A percentile compares a stretch with the other conserved stretches of the same genome.
phyloP scores from a whole-genome alignment of 768 basidiomycete genomes.

The Hericium rajendrae region DNA sequence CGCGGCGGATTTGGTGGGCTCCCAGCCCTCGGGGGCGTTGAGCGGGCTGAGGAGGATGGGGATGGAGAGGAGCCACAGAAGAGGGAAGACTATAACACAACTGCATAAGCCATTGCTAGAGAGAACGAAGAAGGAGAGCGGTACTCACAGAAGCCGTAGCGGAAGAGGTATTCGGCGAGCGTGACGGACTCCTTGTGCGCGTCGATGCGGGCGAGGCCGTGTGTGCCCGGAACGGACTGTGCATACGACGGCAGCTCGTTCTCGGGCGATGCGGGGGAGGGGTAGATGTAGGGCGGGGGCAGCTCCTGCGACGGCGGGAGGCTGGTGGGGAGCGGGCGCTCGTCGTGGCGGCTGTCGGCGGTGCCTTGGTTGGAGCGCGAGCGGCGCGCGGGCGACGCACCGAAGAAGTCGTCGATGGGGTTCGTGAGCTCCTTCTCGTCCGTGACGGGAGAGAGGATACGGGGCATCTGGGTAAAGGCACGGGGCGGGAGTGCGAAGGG shows the following conservation, averaged over 20 bases:
- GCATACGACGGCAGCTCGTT: slow-evolving; percentile 26
- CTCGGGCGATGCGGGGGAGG: not conserved
- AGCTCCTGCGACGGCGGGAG: not conserved
- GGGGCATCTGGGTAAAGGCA: not conserved
- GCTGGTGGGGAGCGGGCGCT: not conserved
- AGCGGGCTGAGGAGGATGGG: slow-evolving; percentile 32
- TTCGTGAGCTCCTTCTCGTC: not conserved
- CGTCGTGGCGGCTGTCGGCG: slow-evolving; percentile 1
- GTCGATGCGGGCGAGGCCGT: not conserved
- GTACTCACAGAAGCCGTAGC: slow-evolving; percentile 38
- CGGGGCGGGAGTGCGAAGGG: not conserved
- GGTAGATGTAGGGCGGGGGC: slow-evolving; percentile 1
- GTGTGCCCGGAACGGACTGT: not conserved
- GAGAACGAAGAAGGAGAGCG: not conserved
- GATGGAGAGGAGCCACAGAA: slow-evolving; percentile 36
- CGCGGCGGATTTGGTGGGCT: slow-evolving; percentile 25
- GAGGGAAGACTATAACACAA: slow-evolving; percentile 33
- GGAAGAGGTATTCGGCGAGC: slow-evolving; percentile 39
- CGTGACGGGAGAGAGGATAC: not conserved
- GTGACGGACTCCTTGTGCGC: slow-evolving; percentile 30
- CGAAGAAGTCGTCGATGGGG: slow-evolving; percentile 2
- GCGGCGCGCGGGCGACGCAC: not conserved
- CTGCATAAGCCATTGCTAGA: not conserved
- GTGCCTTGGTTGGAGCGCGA: not conserved
- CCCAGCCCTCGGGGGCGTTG: slow-evolving; percentile 26